Conservation (phyloP, 345 rosid species). For the Citrus unshiu region DNA sequence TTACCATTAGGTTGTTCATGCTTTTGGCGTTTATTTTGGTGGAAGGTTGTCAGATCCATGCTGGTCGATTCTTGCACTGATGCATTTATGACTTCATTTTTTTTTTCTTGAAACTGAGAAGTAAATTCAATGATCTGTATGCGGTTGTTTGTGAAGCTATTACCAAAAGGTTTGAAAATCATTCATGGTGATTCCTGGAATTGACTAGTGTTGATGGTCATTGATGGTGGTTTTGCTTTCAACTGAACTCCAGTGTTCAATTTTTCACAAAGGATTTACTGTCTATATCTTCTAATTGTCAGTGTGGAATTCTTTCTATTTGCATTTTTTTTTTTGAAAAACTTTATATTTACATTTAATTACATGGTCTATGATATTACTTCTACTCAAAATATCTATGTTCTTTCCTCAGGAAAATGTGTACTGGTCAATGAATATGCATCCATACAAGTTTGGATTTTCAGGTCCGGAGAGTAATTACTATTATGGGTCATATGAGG, state of each 20-base stretch:
- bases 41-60: constrained; percentile 15
- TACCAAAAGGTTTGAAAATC: neutral
- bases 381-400: neutral
- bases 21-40: constrained; percentile 11
- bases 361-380: neutral
- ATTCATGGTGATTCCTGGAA: neutral
- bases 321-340: neutral
- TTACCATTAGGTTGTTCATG: constrained; percentile 12
- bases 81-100: constrained; percentile 4
- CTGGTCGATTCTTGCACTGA: neutral
- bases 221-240: neutral
- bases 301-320: neutral
- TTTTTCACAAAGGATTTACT: neutral
- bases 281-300: neutral
- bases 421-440: constrained; percentile 51
- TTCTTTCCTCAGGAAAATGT: constrained; percentile 37
- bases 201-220: neutral
- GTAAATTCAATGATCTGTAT: neutral
- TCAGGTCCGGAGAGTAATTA: constrained; percentile 43
- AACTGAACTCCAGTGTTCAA: neutral
- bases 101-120: neutral
- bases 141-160: neutral
- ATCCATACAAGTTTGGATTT: constrained; percentile 55
- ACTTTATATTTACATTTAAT: neutral
- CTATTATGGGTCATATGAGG: constrained; percentile 40